Evolutionary conservation across 2,329 filamentous ascomycete genomes (phyloP).

Genomic region (Aspergillus ibericus): DNA sequence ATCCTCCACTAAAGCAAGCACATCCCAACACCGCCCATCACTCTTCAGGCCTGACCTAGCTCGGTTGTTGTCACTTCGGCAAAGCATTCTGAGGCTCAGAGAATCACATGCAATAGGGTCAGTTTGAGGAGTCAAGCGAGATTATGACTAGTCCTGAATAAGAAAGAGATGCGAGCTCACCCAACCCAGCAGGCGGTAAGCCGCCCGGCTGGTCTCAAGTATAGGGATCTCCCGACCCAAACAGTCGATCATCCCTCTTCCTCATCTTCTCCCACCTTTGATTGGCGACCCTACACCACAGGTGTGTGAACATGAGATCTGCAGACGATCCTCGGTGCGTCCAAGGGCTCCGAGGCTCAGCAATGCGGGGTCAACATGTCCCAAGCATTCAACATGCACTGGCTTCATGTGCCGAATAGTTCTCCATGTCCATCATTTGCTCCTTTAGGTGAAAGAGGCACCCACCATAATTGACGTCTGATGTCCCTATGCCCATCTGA

Average conservation of each 20-base stretch:
- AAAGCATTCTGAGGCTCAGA: neutral
- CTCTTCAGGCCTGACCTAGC: too few relatives aligned
- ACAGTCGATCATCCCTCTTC: neutral
- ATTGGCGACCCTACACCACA: neutral
- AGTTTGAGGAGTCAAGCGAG: neutral
- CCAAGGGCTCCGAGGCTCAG: constrained; percentile 7
- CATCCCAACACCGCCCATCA: too few relatives aligned
- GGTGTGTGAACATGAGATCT: neutral
- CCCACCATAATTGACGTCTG: neutral
- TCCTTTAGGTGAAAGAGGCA: neutral
- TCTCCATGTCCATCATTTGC: neutral
- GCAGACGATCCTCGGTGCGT: neutral
- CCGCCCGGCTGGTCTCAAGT: neutral
- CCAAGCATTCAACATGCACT: constrained; percentile 1
- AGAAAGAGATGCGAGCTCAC: neutral
- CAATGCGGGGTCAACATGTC: constrained; percentile 7
- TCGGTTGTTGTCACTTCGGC: too few relatives aligned
- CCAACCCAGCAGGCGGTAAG: neutral
- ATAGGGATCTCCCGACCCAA: neutral
- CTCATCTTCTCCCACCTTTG: neutral
- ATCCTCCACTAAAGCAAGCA: too few relatives aligned
- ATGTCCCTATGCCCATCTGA: neutral
- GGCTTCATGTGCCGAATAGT: constrained; percentile 5
- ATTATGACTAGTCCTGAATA: neutral
- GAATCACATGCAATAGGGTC: neutral